phyloP scores from a whole-genome alignment of 2,329 filamentous ascomycete species.

The Claviceps sp. region DNA sequence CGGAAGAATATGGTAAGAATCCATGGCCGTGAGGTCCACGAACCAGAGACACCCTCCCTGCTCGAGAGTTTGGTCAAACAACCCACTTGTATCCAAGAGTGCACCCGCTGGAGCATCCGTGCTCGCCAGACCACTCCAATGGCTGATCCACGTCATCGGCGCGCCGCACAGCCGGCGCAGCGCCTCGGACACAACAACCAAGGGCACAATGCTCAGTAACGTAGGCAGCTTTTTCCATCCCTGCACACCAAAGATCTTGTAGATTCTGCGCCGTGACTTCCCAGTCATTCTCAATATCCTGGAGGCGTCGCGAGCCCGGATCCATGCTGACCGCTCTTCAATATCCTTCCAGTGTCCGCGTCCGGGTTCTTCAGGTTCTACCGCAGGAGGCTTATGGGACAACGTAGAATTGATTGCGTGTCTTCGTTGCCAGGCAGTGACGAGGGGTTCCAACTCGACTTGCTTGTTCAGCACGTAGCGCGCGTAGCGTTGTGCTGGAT shows the following conservation, averaged over 20 bases:
- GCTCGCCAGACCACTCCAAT: constrained; percentile 16
- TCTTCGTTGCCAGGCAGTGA: constrained; percentile 19
- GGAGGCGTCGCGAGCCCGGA: constrained; percentile 11
- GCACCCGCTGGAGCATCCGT: not conserved
- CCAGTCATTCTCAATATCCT: constrained; percentile 10
- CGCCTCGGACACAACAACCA: constrained; percentile 36
- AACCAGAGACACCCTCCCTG: constrained; percentile 44
- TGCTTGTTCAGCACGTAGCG: constrained; percentile 14
- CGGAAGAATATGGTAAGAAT: constrained; percentile 38
- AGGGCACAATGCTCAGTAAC: constrained; percentile 31
- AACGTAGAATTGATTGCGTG: constrained; percentile 6
- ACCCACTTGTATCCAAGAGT: constrained; percentile 12
- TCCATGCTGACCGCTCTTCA: constrained; percentile 9
- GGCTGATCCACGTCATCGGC: constrained; percentile 17
- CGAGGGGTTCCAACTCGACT: constrained; percentile 15
- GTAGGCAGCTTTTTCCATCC: constrained; percentile 30
- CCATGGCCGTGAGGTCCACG: constrained; percentile 35
- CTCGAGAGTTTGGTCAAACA: constrained; percentile 26
- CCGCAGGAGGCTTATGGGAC: not conserved
- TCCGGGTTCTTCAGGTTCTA: not conserved
- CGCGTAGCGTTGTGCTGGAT: constrained; percentile 33
- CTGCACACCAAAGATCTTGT: constrained; percentile 29
- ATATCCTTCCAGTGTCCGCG: not conserved
- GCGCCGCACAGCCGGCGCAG: constrained; percentile 31
- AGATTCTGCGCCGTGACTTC: constrained; percentile 20